Percentiles rank a stretch among this genome's conserved stretches.
phyloP scores from a whole-genome alignment of 257 asterid species.

The Striga asiatica region DNA sequence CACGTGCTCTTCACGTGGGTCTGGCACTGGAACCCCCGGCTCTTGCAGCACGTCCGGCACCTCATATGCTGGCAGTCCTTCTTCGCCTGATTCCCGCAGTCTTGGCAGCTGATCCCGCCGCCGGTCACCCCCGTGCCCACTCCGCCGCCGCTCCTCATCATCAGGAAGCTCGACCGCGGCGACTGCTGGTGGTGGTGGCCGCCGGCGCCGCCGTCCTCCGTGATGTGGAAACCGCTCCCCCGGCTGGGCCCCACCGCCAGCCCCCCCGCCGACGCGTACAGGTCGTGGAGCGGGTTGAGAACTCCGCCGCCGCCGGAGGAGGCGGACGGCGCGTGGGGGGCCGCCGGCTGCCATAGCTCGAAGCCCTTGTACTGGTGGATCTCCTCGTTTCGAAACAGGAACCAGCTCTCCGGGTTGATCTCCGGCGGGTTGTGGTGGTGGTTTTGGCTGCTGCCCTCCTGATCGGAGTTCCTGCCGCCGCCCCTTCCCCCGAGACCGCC shows the following conservation, averaged over 20 bases:
- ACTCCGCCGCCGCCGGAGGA: constrained; percentile 15
- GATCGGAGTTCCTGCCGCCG: constrained; percentile 21
- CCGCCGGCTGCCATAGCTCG: constrained; percentile 56
- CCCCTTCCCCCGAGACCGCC: constrained; percentile 22
- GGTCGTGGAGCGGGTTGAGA: constrained; percentile 47
- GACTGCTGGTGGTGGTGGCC: constrained; percentile 34
- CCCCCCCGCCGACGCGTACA: constrained; percentile 45
- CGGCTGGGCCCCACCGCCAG: constrained; percentile 44
- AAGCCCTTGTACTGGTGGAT: constrained; percentile 58
- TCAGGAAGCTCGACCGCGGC: constrained; percentile 42
- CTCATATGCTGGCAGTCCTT: constrained; percentile 82
- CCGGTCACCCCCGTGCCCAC: constrained; percentile 17
- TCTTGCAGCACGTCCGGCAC: constrained; percentile 85
- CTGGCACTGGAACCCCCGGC: constrained; percentile 67
- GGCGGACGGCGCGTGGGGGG: constrained; percentile 23
- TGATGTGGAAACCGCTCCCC: constrained; percentile 22
- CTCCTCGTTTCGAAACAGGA: constrained; percentile 45
- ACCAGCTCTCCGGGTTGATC: constrained; percentile 68
- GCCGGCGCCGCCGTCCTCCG: no score
- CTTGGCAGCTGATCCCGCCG: constrained; percentile 79
- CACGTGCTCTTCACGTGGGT: constrained; percentile 86
- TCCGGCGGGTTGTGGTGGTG: constrained; percentile 20
- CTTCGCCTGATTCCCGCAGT: constrained; percentile 84
- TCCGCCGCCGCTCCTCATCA: constrained; percentile 49
- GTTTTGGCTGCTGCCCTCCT: constrained; percentile 22